A percentile compares a stretch with the other conserved stretches of the same genome.
Evolutionary conservation across 164 flowering plant genomes (phyloP).

Genomic region (Liriodendron chinense): DNA sequence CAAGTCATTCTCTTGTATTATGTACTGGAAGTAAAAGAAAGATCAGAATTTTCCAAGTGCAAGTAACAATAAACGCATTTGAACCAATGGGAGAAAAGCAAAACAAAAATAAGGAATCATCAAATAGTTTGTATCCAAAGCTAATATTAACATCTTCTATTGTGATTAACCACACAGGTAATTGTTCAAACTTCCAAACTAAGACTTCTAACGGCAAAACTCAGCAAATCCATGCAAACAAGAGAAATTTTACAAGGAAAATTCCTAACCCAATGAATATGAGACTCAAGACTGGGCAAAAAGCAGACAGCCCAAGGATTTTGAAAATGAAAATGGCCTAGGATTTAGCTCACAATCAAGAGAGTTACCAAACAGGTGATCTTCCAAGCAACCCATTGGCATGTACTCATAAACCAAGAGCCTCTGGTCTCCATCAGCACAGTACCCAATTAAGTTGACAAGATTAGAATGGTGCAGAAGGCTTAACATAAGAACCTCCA

Average conservation of each 20-base stretch:
- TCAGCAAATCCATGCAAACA: background rate
- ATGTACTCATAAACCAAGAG: conserved; percentile 87
- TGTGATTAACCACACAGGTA: too few species aligned
- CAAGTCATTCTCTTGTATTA: too few species aligned
- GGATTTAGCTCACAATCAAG: background rate
- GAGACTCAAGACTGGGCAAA: background rate
- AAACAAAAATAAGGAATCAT: too few species aligned
- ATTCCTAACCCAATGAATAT: background rate
- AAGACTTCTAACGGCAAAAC: background rate
- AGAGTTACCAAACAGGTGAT: conserved; percentile 73
- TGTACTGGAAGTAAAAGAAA: too few species aligned
- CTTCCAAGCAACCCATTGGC: conserved; percentile 81
- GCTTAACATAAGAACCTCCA: conserved; percentile 90
- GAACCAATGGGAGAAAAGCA: too few species aligned
- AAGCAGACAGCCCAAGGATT: too few species aligned
- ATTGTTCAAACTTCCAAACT: too few species aligned
- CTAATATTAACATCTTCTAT: too few species aligned
- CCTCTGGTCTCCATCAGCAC: conserved; percentile 81
- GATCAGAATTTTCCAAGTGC: too few species aligned
- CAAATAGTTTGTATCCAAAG: too few species aligned
- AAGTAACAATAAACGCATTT: too few species aligned
- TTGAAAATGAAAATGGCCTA: background rate
- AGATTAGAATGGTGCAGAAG: conserved; percentile 78
- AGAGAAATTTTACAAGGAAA: background rate
- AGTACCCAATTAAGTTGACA: conserved; percentile 81